Base-by-base conservation (phyloP, 352 stramenopile species). In the Phytophthora meadii region DNA sequence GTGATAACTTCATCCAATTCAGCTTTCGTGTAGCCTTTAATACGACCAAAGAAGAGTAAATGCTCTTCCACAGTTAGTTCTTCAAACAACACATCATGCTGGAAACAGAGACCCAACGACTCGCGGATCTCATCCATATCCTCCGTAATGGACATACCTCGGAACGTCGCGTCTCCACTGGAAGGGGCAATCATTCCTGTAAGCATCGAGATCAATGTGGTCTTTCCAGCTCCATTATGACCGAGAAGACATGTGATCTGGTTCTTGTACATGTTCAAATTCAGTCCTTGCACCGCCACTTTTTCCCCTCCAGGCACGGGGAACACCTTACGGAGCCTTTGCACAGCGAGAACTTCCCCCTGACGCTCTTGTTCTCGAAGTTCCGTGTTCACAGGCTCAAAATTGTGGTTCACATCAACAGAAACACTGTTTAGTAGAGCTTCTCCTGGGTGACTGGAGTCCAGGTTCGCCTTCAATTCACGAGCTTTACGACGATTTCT, bases 161-260 rank as follows among this genome's bases (percentile, higher is more conserved):
- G 70, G 50, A 97, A 87, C 8, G 65, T 72, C 24, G 83, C 88
- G 17, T 91, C 61, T 47, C 88, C 88, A n/a, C 68, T 68, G 9
- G 79, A 66, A 9, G 79, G 64, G 0, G 84, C 73, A 25, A 92
- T 76, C 65, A 96, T 84, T 5, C 94, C 93, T 5, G 90, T 98
- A 34, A 98, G 65, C 81, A 98, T 97, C 3, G 76, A 92, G 19
- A 98, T 97, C 5, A 95, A 77, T 5, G 94, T 98, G 32, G 85
- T 89, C 64, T 97, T 98, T n/a, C 92, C 91, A 34, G 89, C 90
- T 48, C 92, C 93, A 66, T 98, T 98, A 68, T 98, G 94, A 12
- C 94, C 94, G 5, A 98, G 75, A 24, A 98, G 77, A 53, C 81
- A 91, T 11, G 90, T 96, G 66, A 98, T 97, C 66, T 98, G 90